Conservation (phyloP, 129 eudicot species). For the Flaveria ramosissima region DNA sequence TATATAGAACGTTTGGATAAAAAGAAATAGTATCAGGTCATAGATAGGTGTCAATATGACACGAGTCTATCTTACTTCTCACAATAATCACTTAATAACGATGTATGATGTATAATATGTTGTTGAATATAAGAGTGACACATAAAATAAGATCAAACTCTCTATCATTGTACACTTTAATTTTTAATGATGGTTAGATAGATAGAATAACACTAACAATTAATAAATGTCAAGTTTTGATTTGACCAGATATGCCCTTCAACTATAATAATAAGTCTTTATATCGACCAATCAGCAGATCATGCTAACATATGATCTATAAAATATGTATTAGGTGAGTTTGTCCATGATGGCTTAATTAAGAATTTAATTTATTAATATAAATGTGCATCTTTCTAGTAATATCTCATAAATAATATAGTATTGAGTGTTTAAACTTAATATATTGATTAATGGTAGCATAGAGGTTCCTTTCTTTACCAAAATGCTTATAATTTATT, state of each 20-base stretch:
- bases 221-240: neutral
- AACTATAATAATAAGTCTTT: neutral
- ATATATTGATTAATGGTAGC: neutral
- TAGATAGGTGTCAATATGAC: neutral
- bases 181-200: neutral
- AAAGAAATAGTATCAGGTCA: neutral
- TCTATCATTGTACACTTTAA: too few species aligned
- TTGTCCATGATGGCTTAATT: neutral
- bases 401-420: neutral
- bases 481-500: neutral
- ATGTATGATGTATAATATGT: neutral
- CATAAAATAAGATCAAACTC: neutral
- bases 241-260: neutral
- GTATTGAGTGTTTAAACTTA: neutral
- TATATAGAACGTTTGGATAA: neutral
- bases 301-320: neutral
- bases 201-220: neutral
- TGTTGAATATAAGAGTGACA: neutral
- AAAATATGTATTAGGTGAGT: slow-evolving; percentile 3
- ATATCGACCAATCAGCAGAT: neutral
- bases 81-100: neutral
- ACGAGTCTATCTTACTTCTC: neutral
- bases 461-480: neutral
- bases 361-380: neutral
- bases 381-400: neutral